These are phyloP conservation scores for Pseudopithomyces maydicus DNA, from an alignment of 2,329 filamentous ascomycete species.

Conservation along the genomic window DNA sequence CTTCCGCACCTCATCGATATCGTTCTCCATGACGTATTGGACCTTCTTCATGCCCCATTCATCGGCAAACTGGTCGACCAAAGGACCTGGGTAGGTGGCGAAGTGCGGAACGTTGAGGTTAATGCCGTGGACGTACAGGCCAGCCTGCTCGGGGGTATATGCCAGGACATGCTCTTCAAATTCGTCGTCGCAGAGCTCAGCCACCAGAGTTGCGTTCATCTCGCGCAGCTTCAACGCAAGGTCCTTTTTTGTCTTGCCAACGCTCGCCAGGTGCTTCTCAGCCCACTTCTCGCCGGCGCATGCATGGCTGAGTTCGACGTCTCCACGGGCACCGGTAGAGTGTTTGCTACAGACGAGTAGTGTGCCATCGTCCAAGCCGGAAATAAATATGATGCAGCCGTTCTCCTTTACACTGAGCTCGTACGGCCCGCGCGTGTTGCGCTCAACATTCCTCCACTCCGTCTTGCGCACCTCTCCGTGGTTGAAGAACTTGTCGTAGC, in stretches of 20 bases:
- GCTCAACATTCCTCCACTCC: constrained; percentile 78
- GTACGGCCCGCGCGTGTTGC: constrained; percentile 81
- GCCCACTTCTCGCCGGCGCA: constrained; percentile 81
- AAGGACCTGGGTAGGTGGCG: constrained; percentile 77
- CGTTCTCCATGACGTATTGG: constrained; percentile 76
- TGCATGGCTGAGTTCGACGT: constrained; percentile 79
- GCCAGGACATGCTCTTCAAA: constrained; percentile 98
- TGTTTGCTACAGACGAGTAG: constrained; percentile 99
- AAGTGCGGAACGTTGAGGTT: constrained; percentile 96
- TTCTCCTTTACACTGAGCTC: constrained; percentile 98
- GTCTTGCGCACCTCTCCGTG: constrained; percentile 80
- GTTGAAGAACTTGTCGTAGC: constrained; percentile 99
- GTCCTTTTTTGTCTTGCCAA: constrained; percentile 80
- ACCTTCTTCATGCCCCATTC: constrained; percentile 94
- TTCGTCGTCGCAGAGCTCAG: constrained; percentile 91
- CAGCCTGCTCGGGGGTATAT: constrained; percentile 80
- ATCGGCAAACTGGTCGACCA: constrained; percentile 89
- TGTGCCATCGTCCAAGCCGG: constrained; percentile 85
- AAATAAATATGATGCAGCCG: constrained; percentile 98
- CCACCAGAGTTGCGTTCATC: constrained; percentile 92
- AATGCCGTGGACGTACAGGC: constrained; percentile 93
- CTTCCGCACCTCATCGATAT: constrained; percentile 72
- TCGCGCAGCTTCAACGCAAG: constrained; percentile 75
- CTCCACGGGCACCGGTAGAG: constrained; percentile 81
- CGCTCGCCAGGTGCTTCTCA: constrained; percentile 74